phyloP scores from a whole-genome alignment of 805 yeast genomes.

The Ogataea trehaloabstinens region DNA sequence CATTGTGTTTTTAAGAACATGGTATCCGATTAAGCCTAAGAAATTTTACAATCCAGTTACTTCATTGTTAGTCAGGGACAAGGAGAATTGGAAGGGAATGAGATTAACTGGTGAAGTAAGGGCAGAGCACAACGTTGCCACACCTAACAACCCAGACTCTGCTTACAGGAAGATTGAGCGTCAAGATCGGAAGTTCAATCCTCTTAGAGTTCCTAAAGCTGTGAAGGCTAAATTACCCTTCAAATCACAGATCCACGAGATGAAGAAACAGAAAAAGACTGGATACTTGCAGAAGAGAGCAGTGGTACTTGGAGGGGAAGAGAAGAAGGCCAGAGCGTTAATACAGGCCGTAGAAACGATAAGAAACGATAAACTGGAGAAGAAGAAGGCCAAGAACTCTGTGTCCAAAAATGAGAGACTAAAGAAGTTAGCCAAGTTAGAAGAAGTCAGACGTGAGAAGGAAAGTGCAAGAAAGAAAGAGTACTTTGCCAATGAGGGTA shows the following conservation, averaged over 20 bases:
- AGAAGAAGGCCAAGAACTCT: conserved; percentile 67
- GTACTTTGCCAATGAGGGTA: conserved; percentile 69
- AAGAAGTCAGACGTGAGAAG: conserved; percentile 67
- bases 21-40: conserved; percentile 94
- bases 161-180: conserved; percentile 75
- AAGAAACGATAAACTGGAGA: conserved; percentile 79
- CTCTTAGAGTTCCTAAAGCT: conserved; percentile 80
- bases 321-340: conserved; percentile 87
- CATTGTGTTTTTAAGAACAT: conserved; percentile 83
- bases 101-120: conserved; percentile 91
- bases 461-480: conserved; percentile 86
- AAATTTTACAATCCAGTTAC: conserved; percentile 95
- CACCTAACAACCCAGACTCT: conserved; percentile 55
- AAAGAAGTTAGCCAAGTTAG: conserved; percentile 72
- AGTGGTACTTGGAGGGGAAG: conserved; percentile 88
- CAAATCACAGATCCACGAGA: conserved; percentile 82
- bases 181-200: conserved; percentile 78
- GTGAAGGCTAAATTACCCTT: conserved; percentile 81
- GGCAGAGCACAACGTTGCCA: conserved; percentile 63
- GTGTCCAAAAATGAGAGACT: conserved; percentile 74
- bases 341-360: conserved; percentile 85
- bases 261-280: conserved; percentile 83
- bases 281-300: conserved; percentile 89
- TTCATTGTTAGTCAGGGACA: conserved; percentile 73
- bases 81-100: conserved; percentile 94